Conservation (phyloP, 495 filamentous ascomycete species). For the Durotheca rogersii region DNA sequence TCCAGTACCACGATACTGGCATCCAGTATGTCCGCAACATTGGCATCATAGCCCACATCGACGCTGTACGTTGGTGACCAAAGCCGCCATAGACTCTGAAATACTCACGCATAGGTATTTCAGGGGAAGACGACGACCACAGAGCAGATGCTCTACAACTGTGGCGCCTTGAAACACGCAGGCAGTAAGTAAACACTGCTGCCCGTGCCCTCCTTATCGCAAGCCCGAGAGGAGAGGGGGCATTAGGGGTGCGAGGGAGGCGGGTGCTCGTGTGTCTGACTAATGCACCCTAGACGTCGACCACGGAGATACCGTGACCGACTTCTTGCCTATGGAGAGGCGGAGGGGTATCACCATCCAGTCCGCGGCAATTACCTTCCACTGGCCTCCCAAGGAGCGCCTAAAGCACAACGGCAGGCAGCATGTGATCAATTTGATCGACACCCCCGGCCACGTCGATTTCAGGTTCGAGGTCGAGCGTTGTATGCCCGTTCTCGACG, state of each 20-base stretch:
- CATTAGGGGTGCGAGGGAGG: not conserved
- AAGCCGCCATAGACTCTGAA: slow-evolving; percentile 6
- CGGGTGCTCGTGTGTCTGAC: not conserved
- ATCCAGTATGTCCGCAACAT: slow-evolving; percentile 77
- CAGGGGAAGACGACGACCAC: slow-evolving; percentile 98
- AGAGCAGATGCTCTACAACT: slow-evolving; percentile 99
- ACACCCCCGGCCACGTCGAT: slow-evolving; percentile 96
- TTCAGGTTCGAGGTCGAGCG: slow-evolving; percentile 98
- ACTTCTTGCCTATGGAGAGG: slow-evolving; percentile 94
- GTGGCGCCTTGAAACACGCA: slow-evolving; percentile 80
- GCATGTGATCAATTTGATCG: slow-evolving; percentile 82
- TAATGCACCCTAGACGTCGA: slow-evolving; percentile 72
- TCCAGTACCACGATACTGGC: slow-evolving; percentile 41
- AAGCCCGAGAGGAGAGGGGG: not conserved
- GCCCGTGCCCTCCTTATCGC: not conserved
- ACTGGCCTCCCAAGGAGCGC: slow-evolving; percentile 60
- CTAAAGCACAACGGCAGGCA: slow-evolving; percentile 41
- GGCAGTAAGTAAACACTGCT: slow-evolving; percentile 59
- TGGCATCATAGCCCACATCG: slow-evolving; percentile 98
- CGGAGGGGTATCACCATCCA: slow-evolving; percentile 96
- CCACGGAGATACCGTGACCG: slow-evolving; percentile 94
- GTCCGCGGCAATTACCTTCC: slow-evolving; percentile 92
- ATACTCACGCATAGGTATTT: not conserved
- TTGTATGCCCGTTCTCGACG: slow-evolving; percentile 89
- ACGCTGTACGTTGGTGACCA: slow-evolving; percentile 64